Evolutionary conservation across 352 stramenopile species (phyloP).

Genomic region (Pythium sp.): DNA sequence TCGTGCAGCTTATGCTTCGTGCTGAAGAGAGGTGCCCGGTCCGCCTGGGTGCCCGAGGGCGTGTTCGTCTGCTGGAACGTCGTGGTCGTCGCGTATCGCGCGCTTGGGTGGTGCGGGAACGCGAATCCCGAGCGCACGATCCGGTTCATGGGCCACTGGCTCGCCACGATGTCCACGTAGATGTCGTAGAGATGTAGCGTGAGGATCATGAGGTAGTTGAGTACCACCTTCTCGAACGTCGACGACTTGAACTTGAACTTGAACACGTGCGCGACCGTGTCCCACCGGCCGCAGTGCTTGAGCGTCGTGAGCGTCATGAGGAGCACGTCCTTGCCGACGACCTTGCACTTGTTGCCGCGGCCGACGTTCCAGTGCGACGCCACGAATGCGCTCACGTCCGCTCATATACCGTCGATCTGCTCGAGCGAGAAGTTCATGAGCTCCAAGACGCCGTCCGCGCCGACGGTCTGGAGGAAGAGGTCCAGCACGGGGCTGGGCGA

Average conservation of each 20-base stretch:
- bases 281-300: background rate
- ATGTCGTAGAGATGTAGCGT: background rate
- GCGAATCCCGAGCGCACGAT: background rate
- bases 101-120: constrained; percentile 6
- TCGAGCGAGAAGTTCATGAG: no score
- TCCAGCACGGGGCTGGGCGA: no score
- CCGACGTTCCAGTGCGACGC: background rate
- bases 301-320: background rate
- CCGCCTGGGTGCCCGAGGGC: background rate
- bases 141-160: background rate
- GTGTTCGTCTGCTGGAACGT: constrained; percentile 15
- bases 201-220: background rate
- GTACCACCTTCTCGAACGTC: background rate
- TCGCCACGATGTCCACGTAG: background rate
- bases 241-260: background rate
- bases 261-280: background rate
- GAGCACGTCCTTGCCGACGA: background rate
- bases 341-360: background rate
- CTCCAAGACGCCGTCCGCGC: no score
- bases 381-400: no score
- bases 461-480: no score
- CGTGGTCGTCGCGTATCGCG: constrained; percentile 7
- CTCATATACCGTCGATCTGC: no score
- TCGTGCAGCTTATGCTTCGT: background rate
- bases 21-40: background rate